phyloP scores from a whole-genome alignment of 345 rosid genomes.

The Combretum micranthum region DNA sequence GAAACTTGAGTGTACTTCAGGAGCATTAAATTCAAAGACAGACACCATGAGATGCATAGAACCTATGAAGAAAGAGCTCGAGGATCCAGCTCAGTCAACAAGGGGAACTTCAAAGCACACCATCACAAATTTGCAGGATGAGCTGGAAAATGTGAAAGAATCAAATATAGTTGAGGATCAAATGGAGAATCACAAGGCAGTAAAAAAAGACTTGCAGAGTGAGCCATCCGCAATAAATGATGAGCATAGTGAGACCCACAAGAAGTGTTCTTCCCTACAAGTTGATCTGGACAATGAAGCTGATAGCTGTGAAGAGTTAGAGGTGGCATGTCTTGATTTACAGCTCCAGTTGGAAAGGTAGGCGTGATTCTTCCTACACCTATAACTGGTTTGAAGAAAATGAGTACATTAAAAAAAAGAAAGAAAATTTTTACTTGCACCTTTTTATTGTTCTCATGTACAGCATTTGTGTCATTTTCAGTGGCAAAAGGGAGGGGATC shows the following conservation, averaged over 20 bases:
- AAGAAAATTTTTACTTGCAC: too few species aligned
- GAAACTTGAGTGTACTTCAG: slow-evolving; percentile 14
- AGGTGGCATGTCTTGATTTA: slow-evolving; percentile 36
- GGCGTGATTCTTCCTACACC: background rate
- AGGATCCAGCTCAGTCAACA: slow-evolving; percentile 24
- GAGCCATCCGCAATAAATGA: slow-evolving; percentile 24
- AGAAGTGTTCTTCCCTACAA: slow-evolving; percentile 27
- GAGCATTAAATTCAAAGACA: slow-evolving; percentile 29
- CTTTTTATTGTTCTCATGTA: slow-evolving; percentile 7
- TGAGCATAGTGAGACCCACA: slow-evolving; percentile 29
- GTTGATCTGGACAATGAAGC: slow-evolving; percentile 35
- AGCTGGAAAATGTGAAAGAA: slow-evolving; percentile 27
- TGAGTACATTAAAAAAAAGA: too few species aligned
- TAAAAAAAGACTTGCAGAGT: slow-evolving; percentile 29
- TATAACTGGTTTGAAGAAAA: too few species aligned
- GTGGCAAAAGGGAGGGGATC: slow-evolving; percentile 32
- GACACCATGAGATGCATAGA: slow-evolving; percentile 11
- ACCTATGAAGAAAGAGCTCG: slow-evolving; percentile 22
- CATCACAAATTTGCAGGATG: slow-evolving; percentile 26
- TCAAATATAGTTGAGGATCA: slow-evolving; percentile 29
- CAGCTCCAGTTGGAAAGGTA: slow-evolving; percentile 55
- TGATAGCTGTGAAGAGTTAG: slow-evolving; percentile 40
- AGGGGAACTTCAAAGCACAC: slow-evolving; percentile 24
- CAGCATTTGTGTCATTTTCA: slow-evolving; percentile 28
- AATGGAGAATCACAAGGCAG: slow-evolving; percentile 26